Evolutionary conservation across 2,329 filamentous ascomycete genomes (phyloP), one percentile per base, ranked within the genome.

Genomic region (Aspergillus tubingensis): DNA sequence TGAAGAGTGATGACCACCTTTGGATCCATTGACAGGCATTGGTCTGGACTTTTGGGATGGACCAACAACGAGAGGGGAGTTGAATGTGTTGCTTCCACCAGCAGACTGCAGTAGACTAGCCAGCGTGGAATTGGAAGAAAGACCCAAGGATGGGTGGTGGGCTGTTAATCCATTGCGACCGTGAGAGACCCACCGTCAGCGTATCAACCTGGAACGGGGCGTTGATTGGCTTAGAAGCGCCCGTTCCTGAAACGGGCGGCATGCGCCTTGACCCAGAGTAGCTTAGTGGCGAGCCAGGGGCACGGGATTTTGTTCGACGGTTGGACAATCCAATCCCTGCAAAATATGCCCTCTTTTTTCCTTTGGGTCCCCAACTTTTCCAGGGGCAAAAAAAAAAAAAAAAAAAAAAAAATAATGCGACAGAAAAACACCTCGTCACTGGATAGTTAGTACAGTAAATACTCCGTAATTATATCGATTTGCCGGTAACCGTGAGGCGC

Each of bases 181-280:
- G 32, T 36, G 32, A 11, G 32, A 36, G 32, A 13, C 32, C 32
- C 32, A 36, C 52, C 39, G 25, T 50, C 23, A 50, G n/a, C 47
- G 25, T 50, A 43, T 43, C 39, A 55, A 17, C 27, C 41, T 19
- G 23, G 53, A 15, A 23, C 25, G 15, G 25, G 15, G 3, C 39
- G 32, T 19, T 58, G 21, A 58, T 61, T 61, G 39, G 59, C 30
- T 19, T 21, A 32, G 23, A 7, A 11, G 30, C n/a, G 30, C 25
- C 55, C 41, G 59, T 61, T 41, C 59, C 59, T 61, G 59, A 61
- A 61, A 61, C 59, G 59, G 54, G 59, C 41, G 55, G 49, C 38
- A 53, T 47, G 55, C 52, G 39, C 25, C 19, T 52, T 48, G 41
- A 25, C 59, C 50, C 30, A 7, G 32, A 32, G 7, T 5, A 43